Conservation (phyloP, 2,329 filamentous ascomycete species). For the Fusarium beomiforme region DNA sequence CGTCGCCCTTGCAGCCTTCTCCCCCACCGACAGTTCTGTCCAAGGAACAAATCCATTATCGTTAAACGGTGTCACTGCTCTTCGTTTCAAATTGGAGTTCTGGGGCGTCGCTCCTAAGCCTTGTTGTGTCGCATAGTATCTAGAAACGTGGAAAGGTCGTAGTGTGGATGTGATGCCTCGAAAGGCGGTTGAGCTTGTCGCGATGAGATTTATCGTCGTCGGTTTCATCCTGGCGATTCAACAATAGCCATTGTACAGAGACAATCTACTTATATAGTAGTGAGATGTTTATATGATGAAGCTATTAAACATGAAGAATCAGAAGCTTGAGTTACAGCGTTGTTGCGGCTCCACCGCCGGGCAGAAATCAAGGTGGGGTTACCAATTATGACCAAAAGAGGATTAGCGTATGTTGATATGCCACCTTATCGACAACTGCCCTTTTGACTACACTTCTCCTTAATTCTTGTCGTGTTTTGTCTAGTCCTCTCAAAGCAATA, state of each 20-base stretch:
- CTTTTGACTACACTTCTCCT: slow-evolving; percentile 49
- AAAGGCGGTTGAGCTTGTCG: slow-evolving; percentile 48
- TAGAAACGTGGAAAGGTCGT: slow-evolving; percentile 52
- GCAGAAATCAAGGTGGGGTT: slow-evolving; percentile 47
- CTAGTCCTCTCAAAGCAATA: slow-evolving; percentile 28
- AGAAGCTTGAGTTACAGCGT: slow-evolving; percentile 4
- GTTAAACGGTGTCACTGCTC: slow-evolving; percentile 82
- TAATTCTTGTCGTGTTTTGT: slow-evolving; percentile 35
- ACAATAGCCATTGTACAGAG: slow-evolving; percentile 49
- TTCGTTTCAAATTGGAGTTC: slow-evolving; percentile 66
- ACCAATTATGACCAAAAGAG: slow-evolving; percentile 45
- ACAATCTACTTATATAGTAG: slow-evolving; percentile 13
- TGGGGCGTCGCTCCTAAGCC: slow-evolving; percentile 52
- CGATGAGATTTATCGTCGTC: slow-evolving; percentile 49
- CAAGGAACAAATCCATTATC: slow-evolving; percentile 87
- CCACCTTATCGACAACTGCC: slow-evolving; percentile 52
- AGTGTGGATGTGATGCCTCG: slow-evolving; percentile 44
- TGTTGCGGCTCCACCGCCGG: slow-evolving; percentile 47
- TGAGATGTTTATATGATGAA: neutral
- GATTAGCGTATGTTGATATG: slow-evolving; percentile 53
- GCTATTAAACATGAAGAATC: neutral
- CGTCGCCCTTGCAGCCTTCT: slow-evolving; percentile 86
- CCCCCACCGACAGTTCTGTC: slow-evolving; percentile 76
- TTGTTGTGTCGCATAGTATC: slow-evolving; percentile 69
- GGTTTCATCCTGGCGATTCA: slow-evolving; percentile 59